Evolutionary conservation across 768 basidiomycete genomes (phyloP).

Genomic region (Boletus huronensis): DNA sequence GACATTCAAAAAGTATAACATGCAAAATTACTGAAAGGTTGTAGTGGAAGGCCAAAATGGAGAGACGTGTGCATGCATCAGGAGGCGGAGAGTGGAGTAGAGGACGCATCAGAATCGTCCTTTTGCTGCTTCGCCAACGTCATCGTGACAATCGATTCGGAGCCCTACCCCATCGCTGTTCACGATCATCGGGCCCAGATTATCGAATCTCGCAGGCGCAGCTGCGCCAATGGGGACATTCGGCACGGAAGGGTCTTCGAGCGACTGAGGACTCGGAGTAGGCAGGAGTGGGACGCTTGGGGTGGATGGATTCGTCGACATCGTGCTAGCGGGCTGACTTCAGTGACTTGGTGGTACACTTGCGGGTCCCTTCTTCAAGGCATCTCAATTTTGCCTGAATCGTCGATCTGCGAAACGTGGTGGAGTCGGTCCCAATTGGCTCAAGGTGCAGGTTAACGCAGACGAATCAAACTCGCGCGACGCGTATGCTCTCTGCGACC

Average conservation of each 20-base stretch:
- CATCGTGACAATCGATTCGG: neutral
- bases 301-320: constrained; percentile 6
- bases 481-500: neutral
- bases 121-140: constrained; percentile 1
- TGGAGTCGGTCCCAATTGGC: neutral
- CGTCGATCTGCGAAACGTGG: neutral
- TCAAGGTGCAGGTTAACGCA: neutral
- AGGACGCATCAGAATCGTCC: neutral
- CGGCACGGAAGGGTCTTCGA: constrained; percentile 3
- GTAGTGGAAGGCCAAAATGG: neutral
- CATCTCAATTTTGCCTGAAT: neutral
- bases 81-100: neutral
- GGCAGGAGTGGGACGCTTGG: constrained; percentile 7
- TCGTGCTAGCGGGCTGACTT: neutral
- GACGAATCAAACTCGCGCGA: neutral
- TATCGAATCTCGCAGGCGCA: constrained; percentile 48
- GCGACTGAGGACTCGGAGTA: constrained; percentile 4
- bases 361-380: neutral
- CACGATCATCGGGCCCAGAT: constrained; percentile 64
- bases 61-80: neutral
- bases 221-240: constrained; percentile 17
- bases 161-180: constrained; percentile 59
- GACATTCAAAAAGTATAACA: too few relatives aligned
- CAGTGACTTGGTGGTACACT: neutral
- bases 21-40: neutral